Conservation (phyloP, 2,329 filamentous ascomycete species). For the Fusarium buharicum region DNA sequence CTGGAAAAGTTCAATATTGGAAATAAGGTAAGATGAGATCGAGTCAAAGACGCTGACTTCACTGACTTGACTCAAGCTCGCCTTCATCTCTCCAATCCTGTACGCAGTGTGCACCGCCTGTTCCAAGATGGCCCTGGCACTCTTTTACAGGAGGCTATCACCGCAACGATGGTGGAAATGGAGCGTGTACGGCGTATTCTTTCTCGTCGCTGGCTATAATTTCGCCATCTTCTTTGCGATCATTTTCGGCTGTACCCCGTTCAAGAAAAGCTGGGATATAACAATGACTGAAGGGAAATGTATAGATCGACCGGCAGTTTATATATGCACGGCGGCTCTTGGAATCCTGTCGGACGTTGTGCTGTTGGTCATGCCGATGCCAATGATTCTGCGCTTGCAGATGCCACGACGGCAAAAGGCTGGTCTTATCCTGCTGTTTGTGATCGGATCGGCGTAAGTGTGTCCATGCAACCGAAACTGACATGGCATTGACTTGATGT, state of each 20-base stretch:
- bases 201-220: conserved; percentile 49
- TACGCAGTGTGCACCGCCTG: conserved; percentile 46
- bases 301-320: conserved; percentile 48
- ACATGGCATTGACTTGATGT: conserved; percentile 7
- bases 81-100: conserved; percentile 36
- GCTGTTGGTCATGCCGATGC: conserved; percentile 58
- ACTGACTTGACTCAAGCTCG: conserved; percentile 29
- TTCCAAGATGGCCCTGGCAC: conserved; percentile 52
- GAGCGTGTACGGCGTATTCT: conserved; percentile 46
- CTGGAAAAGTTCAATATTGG: conserved; percentile 31
- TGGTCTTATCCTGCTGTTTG: conserved; percentile 57
- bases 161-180: conserved; percentile 50
- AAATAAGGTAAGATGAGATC: conserved; percentile 6
- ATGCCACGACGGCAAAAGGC: conserved; percentile 60
- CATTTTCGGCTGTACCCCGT: conserved; percentile 52
- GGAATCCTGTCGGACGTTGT: conserved; percentile 61
- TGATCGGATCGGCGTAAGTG: conserved; percentile 53
- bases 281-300: conserved; percentile 51
- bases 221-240: conserved; percentile 50
- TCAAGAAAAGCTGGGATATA: conserved; percentile 48
- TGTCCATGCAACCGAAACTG: fast-evolving
- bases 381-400: conserved; percentile 56
- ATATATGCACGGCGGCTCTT: conserved; percentile 53
- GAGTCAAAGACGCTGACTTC: too few relatives aligned
- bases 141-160: conserved; percentile 53